Evolutionary conservation across 2,329 filamentous ascomycete species (phyloP).

Genomic region (Mycosphaerella arachidis): DNA sequence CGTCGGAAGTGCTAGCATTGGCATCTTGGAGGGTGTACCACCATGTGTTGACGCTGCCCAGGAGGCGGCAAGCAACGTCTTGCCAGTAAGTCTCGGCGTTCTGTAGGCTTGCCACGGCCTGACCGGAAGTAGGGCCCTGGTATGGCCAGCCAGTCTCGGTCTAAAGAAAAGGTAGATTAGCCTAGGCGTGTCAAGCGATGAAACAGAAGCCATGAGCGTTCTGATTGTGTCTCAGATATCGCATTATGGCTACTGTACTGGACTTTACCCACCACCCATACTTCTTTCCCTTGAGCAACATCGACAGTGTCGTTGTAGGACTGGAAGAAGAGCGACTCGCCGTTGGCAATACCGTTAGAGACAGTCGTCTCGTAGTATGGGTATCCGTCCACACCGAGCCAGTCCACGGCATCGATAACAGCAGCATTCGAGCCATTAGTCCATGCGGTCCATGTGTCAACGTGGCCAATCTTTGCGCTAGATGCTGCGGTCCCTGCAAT

Average conservation of each 20-base stretch:
- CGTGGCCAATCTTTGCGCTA: conserved; percentile 66
- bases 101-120: conserved; percentile 57
- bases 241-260: not conserved
- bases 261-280: conserved; percentile 69
- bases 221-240: too few relatives aligned
- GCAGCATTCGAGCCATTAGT: conserved; percentile 66
- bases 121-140: conserved; percentile 58
- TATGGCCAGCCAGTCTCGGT: conserved; percentile 87
- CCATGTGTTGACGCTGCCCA: conserved; percentile 59
- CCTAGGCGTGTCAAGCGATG: too few relatives aligned
- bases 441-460: conserved; percentile 77
- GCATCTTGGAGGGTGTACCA: conserved; percentile 72
- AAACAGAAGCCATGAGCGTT: too few relatives aligned
- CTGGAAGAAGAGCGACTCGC: conserved; percentile 63
- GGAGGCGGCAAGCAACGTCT: conserved; percentile 66
- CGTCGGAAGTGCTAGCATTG: conserved; percentile 35
- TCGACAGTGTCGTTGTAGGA: conserved; percentile 57
- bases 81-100: conserved; percentile 78
- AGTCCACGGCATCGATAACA: conserved; percentile 68
- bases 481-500: conserved; percentile 57
- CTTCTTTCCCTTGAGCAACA: conserved; percentile 61
- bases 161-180: conserved; percentile 1
- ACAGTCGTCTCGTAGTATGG: conserved; percentile 73
- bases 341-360: conserved; percentile 61
- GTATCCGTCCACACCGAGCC: conserved; percentile 77